Percentiles rank a stretch among this genome's conserved stretches.
Evolutionary conservation across 768 basidiomycete genomes (phyloP).

Genomic region (Trametes gibbosa): DNA sequence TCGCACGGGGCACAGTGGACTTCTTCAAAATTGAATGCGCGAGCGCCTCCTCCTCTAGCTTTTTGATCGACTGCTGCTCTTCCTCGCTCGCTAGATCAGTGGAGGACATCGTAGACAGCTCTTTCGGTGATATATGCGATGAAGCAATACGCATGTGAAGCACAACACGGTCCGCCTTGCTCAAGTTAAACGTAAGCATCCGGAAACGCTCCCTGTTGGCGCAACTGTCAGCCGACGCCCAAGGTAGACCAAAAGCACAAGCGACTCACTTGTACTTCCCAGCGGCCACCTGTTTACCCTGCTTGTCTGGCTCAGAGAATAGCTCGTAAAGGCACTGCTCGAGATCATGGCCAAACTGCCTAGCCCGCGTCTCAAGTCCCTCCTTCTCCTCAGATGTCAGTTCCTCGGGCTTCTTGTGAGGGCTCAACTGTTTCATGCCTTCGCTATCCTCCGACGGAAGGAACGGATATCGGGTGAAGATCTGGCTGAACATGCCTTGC

Average conservation of each 20-base stretch:
- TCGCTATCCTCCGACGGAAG: constrained; percentile 31
- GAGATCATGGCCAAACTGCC: constrained; percentile 64
- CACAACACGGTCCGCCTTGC: constrained; percentile 72
- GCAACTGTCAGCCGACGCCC: background rate
- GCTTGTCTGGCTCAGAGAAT: constrained; percentile 76
- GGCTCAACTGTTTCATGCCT: constrained; percentile 27
- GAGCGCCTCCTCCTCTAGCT: constrained; percentile 78
- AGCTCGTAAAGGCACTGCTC: constrained; percentile 75
- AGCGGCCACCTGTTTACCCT: constrained; percentile 58
- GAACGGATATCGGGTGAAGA: constrained; percentile 72
- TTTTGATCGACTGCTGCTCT: constrained; percentile 76
- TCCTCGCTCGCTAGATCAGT: constrained; percentile 90
- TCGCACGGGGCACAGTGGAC: constrained; percentile 61
- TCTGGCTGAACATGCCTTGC: constrained; percentile 64
- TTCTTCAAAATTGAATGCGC: constrained; percentile 83
- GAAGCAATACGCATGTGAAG: constrained; percentile 79
- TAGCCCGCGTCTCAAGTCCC: constrained; percentile 53
- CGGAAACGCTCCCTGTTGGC: constrained; percentile 78
- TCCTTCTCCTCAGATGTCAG: constrained; percentile 60
- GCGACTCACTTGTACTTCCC: constrained; percentile 76
- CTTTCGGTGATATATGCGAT: constrained; percentile 60
- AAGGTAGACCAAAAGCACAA: constrained; percentile 1
- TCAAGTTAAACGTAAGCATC: constrained; percentile 86
- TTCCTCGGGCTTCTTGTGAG: constrained; percentile 47
- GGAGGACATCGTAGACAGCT: constrained; percentile 81